These are phyloP conservation scores for Schwanniomyces etchellsii DNA, from an alignment of 1,139 yeast genomes.

Conservation along the genomic window DNA sequence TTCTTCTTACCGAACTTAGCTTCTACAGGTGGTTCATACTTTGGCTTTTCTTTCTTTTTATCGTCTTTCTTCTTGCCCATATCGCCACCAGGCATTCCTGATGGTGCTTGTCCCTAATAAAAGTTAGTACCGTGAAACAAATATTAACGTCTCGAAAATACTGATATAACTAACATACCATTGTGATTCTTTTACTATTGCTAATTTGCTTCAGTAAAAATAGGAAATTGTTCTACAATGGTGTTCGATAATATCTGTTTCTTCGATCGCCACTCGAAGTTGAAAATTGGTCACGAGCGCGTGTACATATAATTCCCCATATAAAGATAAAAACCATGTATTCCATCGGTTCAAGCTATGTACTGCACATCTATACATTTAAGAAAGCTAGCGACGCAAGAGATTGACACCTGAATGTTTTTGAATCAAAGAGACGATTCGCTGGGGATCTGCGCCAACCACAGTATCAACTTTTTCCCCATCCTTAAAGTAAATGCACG, in stretches of 20 bases:
- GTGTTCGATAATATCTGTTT: no score
- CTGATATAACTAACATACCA: conserved; percentile 1
- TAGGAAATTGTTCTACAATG: no score
- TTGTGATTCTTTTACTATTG: no score
- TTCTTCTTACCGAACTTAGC: conserved; percentile 87
- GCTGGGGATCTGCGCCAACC: conserved; percentile 30
- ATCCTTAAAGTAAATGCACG: conserved; percentile 24
- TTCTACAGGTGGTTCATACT: conserved; percentile 97
- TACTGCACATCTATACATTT: no score
- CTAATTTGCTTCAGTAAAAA: no score
- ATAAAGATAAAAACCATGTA: no score
- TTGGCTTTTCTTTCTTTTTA: conserved; percentile 81
- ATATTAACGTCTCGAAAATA: not conserved
- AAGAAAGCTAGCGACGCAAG: not conserved
- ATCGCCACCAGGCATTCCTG: conserved; percentile 64
- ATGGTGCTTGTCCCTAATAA: conserved; percentile 70
- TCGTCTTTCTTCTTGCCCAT: conserved; percentile 66
- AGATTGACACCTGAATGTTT: conserved; percentile 11
- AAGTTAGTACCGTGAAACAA: not conserved
- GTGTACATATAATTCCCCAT: no score
- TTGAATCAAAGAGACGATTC: conserved; percentile 18
- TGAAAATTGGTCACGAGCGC: no score
- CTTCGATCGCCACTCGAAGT: no score
- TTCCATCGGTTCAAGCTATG: no score
- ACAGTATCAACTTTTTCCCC: conserved; percentile 24